Evolutionary conservation across 225 moss, liverwort and hornwort genomes (phyloP).

Genomic region (Marchantia paleacea): DNA sequence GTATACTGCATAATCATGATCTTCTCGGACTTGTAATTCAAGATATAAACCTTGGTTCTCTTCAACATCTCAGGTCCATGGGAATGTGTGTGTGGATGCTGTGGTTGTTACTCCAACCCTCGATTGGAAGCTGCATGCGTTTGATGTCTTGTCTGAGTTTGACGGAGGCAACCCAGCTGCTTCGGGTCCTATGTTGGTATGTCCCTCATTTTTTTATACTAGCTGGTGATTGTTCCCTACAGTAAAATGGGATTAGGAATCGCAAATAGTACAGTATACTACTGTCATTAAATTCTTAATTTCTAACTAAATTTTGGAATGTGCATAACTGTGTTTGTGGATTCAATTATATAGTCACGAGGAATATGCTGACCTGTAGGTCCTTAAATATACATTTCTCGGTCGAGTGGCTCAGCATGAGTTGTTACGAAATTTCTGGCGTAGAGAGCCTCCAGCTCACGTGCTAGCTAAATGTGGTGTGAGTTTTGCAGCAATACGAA

Average conservation of each 20-base stretch:
- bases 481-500: constrained; percentile 76
- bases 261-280: background rate
- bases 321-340: too few species aligned
- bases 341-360: background rate
- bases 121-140: constrained; percentile 93
- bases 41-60: background rate
- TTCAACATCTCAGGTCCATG: constrained; percentile 63
- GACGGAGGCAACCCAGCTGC: constrained; percentile 86
- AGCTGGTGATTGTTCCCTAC: background rate
- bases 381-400: background rate
- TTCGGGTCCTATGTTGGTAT: constrained; percentile 85
- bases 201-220: constrained; percentile 1
- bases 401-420: background rate
- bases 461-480: background rate
- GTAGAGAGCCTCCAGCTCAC: background rate
- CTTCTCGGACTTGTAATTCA: too few species aligned
- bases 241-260: background rate
- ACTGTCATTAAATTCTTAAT: background rate
- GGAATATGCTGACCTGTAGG: background rate
- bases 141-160: constrained; percentile 93
- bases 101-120: constrained; percentile 88
- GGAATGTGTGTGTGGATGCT: constrained; percentile 87
- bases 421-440: background rate
- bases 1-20: background rate
- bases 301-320: too few species aligned